Base-by-base conservation (phyloP, 2,329 filamentous ascomycete species). In the Onygenales sp. region DNA sequence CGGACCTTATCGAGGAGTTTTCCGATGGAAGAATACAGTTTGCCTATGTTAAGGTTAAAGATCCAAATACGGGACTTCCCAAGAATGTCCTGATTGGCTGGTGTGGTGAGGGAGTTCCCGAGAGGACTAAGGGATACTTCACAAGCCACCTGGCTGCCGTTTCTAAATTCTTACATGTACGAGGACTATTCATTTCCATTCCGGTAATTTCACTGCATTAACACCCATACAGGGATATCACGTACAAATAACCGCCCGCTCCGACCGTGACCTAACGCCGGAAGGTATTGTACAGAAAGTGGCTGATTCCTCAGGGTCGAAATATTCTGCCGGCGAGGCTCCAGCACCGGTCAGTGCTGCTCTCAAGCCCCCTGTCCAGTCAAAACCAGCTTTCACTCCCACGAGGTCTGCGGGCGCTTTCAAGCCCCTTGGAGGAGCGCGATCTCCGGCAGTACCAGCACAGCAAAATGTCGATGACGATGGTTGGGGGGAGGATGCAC, bases 71-170 rank as follows among this genome's bases (percentile, higher is more conserved):
- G 2, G 76, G 78, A 21, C 81, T 98, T 13, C 90, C 92, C 49
- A 98, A 98, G 77, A 87, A 85, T 68, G 88, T 95, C 55, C 79
- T 98, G 60, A 89, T 98, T 67, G 91, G 87, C 60, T 98, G 93
- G 87, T 98, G 93, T 70, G 93, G 93, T 60, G 92, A 94, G 66
- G 93, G 93, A 62, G 93, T 98, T 13, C 93, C 93, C n/a, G 93
- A 98, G 74, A 81, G 92, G 64, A 97, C 92, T 57, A 98, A 97
- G 74, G 93, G 93, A 59, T 97, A 97, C 74, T 98, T 98, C 69
- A 95, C 89, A 60, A 96, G 90, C 73, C 92, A 98, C 72, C 77
- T 93, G 47, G 85, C 87, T 56, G 86, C 89, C 47, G 90, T 97
- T 39, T 85, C 90, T 57, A 96, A 95, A 73, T 79, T 96, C 61